A percentile compares a stretch with the other conserved stretches of the same genome.
These are phyloP conservation scores for Lactarius evosmus DNA, from an alignment of 768 basidiomycete species.

Conservation along the genomic window DNA sequence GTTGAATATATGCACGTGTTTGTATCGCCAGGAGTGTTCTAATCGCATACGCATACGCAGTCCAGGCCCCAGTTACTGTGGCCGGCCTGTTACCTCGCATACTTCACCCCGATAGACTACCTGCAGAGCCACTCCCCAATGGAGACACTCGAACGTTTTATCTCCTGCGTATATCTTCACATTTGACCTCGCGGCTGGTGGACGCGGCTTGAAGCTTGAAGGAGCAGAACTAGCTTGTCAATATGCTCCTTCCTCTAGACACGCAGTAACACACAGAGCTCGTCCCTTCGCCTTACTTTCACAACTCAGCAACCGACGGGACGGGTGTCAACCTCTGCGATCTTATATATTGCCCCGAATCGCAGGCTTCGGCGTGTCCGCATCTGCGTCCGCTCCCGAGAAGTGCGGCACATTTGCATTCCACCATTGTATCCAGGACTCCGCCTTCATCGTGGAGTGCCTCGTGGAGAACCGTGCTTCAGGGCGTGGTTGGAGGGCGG, in stretches of 20 bases:
- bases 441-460: constrained; percentile 35
- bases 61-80: too few species aligned
- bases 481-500: constrained; percentile 58
- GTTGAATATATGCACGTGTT: too few species aligned
- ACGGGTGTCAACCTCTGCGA: constrained; percentile 16
- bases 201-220: constrained; percentile 20
- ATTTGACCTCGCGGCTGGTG: constrained; percentile 22
- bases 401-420: constrained; percentile 40
- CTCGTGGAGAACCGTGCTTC: constrained; percentile 47
- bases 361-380: background rate
- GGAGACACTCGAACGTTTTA: constrained; percentile 54
- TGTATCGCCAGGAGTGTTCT: too few species aligned
- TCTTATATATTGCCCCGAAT: constrained; percentile 30
- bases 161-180: constrained; percentile 47
- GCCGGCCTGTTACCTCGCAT: constrained; percentile 59
- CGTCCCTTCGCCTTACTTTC: constrained; percentile 33
- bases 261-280: constrained; percentile 34
- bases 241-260: too few species aligned
- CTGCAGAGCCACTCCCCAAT: constrained; percentile 43
- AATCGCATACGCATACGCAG: too few species aligned
- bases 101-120: constrained; percentile 46
- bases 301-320: background rate
- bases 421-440: constrained; percentile 52
- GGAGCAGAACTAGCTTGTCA: too few species aligned
- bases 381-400: constrained; percentile 39